Conservation (phyloP, 2,329 filamentous ascomycete species). For the Aspergillus ochraceus region DNA sequence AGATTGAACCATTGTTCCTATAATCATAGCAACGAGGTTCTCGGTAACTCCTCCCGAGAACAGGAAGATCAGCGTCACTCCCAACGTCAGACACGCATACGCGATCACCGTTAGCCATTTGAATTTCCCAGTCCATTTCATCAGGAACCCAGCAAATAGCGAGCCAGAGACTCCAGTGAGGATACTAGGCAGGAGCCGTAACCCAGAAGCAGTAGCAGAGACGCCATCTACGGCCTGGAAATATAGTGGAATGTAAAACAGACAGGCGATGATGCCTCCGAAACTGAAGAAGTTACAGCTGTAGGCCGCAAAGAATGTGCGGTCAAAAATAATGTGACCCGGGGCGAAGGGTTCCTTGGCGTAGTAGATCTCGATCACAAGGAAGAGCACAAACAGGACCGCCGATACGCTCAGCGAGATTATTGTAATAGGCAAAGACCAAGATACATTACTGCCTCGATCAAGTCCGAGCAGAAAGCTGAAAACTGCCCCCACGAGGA, state of each 20-base stretch:
- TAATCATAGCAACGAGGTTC: constrained; percentile 54
- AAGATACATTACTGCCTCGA: constrained; percentile 69
- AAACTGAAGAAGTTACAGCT: constrained; percentile 72
- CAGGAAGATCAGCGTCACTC: constrained; percentile 57
- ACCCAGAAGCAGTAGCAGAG: constrained; percentile 63
- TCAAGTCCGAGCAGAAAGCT: constrained; percentile 69
- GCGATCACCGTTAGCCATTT: constrained; percentile 65
- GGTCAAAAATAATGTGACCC: constrained; percentile 69
- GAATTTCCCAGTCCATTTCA: constrained; percentile 70
- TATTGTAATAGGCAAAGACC: constrained; percentile 61
- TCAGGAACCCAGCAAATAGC: constrained; percentile 63
- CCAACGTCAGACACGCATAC: constrained; percentile 56
- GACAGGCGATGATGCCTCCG: constrained; percentile 57
- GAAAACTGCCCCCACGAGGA: constrained; percentile 66
- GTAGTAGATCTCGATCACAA: constrained; percentile 66
- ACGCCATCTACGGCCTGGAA: constrained; percentile 71
- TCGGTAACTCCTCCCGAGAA: constrained; percentile 56
- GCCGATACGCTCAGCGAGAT: constrained; percentile 57
- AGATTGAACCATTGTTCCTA: constrained; percentile 56
- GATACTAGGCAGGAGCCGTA: constrained; percentile 68
- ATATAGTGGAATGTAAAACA: constrained; percentile 77
- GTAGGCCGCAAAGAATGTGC: constrained; percentile 66
- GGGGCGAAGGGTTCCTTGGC: constrained; percentile 74
- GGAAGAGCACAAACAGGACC: constrained; percentile 64
- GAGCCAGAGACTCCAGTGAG: constrained; percentile 63